A percentile compares a stretch with the other conserved stretches of the same genome.
Conservation (phyloP, 2,329 filamentous ascomycete species). For the Aspergillus calidoustus region DNA sequence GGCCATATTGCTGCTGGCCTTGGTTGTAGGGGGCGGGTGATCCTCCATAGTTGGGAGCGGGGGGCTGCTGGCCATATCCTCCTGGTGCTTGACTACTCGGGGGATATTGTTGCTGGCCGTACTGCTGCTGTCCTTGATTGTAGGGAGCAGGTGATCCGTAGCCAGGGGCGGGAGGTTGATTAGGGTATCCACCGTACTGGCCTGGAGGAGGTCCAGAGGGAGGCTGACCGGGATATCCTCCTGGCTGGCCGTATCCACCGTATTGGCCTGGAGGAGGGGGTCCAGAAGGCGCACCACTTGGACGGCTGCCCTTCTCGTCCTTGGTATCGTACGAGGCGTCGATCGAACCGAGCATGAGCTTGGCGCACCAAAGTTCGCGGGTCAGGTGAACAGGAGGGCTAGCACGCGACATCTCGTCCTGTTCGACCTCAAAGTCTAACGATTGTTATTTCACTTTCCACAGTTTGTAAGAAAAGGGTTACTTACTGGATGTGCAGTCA, state of each 20-base stretch:
- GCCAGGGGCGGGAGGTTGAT: slow-evolving; percentile 12
- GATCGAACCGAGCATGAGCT: slow-evolving; percentile 70
- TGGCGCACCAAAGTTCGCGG: slow-evolving; percentile 68
- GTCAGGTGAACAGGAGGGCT: slow-evolving; percentile 66
- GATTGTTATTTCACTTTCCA: slow-evolving; percentile 21
- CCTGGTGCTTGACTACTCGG: slow-evolving; percentile 4
- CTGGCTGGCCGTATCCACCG: slow-evolving; percentile 26
- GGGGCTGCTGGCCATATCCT: slow-evolving; percentile 13
- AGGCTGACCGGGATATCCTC: slow-evolving; percentile 14
- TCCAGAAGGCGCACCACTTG: slow-evolving; percentile 26
- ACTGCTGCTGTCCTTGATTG: slow-evolving; percentile 9
- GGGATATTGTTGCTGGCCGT: slow-evolving; percentile 9
- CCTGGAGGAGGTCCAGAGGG: slow-evolving; percentile 30
- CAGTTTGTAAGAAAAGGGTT: background rate
- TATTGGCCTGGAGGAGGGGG: slow-evolving; percentile 39
- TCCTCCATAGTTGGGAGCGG: background rate
- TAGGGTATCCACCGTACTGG: slow-evolving; percentile 37
- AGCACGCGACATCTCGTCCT: slow-evolving; percentile 67
- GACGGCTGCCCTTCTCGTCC: slow-evolving; percentile 60
- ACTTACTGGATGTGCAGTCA: slow-evolving; percentile 71
- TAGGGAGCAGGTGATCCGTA: slow-evolving; percentile 18
- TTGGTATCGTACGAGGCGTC: slow-evolving; percentile 69
- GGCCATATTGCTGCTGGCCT: slow-evolving; percentile 23
- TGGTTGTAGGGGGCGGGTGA: slow-evolving; percentile 14
- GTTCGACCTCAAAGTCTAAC: slow-evolving; percentile 69